phyloP scores from a whole-genome alignment of 306 rosid genomes.

The Carpinus fangiana region DNA sequence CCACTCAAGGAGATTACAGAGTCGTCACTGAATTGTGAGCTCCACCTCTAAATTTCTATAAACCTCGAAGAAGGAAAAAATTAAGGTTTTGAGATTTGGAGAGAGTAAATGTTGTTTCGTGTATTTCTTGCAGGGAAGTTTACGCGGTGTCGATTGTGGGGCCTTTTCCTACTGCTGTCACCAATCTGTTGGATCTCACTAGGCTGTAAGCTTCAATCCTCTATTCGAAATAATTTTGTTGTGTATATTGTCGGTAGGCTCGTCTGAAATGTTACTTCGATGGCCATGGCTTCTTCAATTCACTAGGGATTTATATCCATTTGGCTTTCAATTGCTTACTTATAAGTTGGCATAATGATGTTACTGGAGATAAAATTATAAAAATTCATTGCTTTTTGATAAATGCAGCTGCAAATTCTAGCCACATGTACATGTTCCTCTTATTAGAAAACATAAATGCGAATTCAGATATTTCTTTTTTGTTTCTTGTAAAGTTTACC shows the following conservation, averaged over 20 bases:
- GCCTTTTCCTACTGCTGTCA: constrained; percentile 98
- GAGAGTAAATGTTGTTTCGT: not conserved
- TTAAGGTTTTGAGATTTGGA: too few relatives aligned
- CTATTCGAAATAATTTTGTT: constrained; percentile 10
- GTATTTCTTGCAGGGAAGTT: constrained; percentile 65
- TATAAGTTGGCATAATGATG: not conserved
- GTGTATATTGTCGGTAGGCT: not conserved
- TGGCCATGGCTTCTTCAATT: not conserved
- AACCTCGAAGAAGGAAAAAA: too few relatives aligned
- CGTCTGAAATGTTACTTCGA: not conserved
- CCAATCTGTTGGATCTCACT: constrained; percentile 96
- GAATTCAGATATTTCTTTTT: not conserved
- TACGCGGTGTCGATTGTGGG: constrained; percentile 98
- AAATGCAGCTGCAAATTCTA: not conserved
- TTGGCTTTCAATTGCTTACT: not conserved
- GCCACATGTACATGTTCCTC: not conserved
- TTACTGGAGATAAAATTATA: not conserved
- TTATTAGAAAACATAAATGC: not conserved
- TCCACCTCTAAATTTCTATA: not conserved
- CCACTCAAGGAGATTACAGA: constrained; percentile 94
- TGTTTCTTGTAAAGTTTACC: constrained; percentile 6
- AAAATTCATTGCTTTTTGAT: not conserved
- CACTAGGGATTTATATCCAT: not conserved
- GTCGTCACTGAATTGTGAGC: constrained; percentile 92
- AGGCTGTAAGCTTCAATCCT: constrained; percentile 61